Base-by-base conservation (phyloP, 2,329 filamentous ascomycete genomes). In the Fusarium decemcellulare region DNA sequence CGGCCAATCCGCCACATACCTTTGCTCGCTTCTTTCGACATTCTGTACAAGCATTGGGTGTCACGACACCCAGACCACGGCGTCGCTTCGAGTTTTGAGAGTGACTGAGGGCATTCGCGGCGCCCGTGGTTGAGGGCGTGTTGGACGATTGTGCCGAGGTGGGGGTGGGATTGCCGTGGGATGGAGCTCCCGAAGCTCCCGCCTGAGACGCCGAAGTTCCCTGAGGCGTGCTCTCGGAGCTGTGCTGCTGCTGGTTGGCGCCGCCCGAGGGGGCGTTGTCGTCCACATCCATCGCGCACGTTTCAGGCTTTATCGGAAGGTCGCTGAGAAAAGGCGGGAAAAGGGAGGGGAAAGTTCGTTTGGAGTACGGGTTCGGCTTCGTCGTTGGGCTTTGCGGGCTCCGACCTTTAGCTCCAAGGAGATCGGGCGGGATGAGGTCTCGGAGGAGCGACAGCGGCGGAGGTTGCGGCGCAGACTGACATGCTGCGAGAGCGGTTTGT, bases 11-110 rank as follows among this genome's bases (percentile, higher is more conserved):
- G 16, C 37, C 47, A 66, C 71, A 36, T 79, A 88, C 87, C 83
- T 89, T 89, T 70, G 87, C 87, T 61, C 87, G 86, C 77, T 89
- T 89, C 79, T 89, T 89, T 58, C 87, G 84, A 72, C 87, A 89
- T 74, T 89, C 87, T 16, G 85, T 89, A 74, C 87, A 89, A 27
- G 87, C 87, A 76, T 89, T 89, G 43, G 86, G 85, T 6, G 87
- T 89, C 12, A 89, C 86, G 2, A 88, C 78, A 16, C 87, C 87
- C 5, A 87, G 73, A 2, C 87, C 87, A 50, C 87, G 83, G 50
- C 85, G 82, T 15, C 87, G 81, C 74, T 88, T 89, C 4, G 85
- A 85, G 18, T 79, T 74, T 57, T 81, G 76, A 4, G 73, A 50
- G 61, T 74, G 57, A 15, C 27, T 43, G 39, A 54, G 68, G 27